Percentiles rank a stretch among this genome's conserved stretches.
phyloP scores from a whole-genome alignment of 2,329 filamentous ascomycete genomes.

The Ustulina deusta region DNA sequence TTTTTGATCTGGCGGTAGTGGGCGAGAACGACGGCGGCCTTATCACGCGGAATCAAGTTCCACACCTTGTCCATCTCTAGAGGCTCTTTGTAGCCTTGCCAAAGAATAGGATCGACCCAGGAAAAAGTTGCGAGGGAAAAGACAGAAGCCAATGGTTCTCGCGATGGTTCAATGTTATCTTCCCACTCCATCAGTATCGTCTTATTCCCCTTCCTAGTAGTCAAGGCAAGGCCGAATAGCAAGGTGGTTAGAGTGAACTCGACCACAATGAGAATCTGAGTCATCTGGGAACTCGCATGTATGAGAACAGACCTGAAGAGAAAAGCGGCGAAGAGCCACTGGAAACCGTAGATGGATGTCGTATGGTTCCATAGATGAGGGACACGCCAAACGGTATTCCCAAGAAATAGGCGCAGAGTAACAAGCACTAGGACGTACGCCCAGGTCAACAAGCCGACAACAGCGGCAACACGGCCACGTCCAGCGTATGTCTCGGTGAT shows the following conservation, averaged over 20 bases:
- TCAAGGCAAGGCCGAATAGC: conserved; percentile 80
- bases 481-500: conserved; percentile 69
- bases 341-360: conserved; percentile 80
- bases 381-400: conserved; percentile 72
- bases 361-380: conserved; percentile 94
- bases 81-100: conserved; percentile 86
- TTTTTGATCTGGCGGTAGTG: conserved; percentile 89
- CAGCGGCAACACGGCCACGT: conserved; percentile 69
- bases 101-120: conserved; percentile 92
- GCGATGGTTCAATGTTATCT: conserved; percentile 85
- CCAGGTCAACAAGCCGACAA: conserved; percentile 80
- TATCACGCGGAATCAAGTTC: conserved; percentile 90
- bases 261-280: conserved; percentile 73
- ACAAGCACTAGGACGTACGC: conserved; percentile 81
- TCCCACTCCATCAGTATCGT: conserved; percentile 90
- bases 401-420: conserved; percentile 76
- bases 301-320: conserved; percentile 89
- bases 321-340: conserved; percentile 82
- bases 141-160: conserved; percentile 87
- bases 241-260: conserved; percentile 82
- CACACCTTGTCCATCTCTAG: conserved; percentile 88
- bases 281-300: conserved; percentile 73
- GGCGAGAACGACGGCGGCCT: conserved; percentile 81
- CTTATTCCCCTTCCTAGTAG: conserved; percentile 92
- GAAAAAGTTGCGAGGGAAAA: conserved; percentile 88